Evolutionary conservation across 2,329 filamentous ascomycete genomes (phyloP).

Genomic region (Coniella vitis): DNA sequence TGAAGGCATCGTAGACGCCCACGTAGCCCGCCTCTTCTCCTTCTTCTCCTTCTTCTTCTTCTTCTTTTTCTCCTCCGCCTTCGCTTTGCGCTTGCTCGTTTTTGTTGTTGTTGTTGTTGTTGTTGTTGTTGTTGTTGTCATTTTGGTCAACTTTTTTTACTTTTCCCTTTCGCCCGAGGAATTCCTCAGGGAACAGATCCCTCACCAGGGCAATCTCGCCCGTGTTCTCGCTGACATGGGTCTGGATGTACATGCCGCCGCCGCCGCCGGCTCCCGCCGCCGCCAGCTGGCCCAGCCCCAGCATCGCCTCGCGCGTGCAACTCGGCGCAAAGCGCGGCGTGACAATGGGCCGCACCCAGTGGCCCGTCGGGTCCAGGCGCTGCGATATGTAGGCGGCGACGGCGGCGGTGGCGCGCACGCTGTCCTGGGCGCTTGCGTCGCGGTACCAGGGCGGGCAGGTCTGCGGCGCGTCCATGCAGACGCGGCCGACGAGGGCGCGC

Average conservation of each 20-base stretch:
- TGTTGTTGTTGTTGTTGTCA: too few species aligned
- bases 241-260: constrained; percentile 67
- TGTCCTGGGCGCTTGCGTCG: constrained; percentile 58
- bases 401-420: constrained; percentile 48
- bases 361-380: constrained; percentile 56
- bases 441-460: constrained; percentile 72
- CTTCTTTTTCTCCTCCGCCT: too few species aligned
- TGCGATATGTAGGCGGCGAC: constrained; percentile 57
- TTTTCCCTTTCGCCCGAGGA: constrained; percentile 16
- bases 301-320: constrained; percentile 55
- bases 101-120: too few species aligned
- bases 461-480: constrained; percentile 78
- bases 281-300: constrained; percentile 57
- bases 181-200: constrained; percentile 55
- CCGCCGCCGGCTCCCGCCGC: constrained; percentile 54
- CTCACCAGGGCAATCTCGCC: constrained; percentile 66
- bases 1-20: constrained; percentile 68
- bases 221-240: constrained; percentile 81
- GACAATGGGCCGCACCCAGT: constrained; percentile 69
- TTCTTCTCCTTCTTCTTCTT: too few species aligned
- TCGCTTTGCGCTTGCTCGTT: too few species aligned
- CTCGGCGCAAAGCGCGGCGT: constrained; percentile 65
- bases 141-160: too few species aligned
- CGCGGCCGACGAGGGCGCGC: constrained; percentile 81
- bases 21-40: constrained; percentile 61